Evolutionary conservation across 106 monocot genomes (phyloP).

Genomic region (Ottelia alismoides): DNA sequence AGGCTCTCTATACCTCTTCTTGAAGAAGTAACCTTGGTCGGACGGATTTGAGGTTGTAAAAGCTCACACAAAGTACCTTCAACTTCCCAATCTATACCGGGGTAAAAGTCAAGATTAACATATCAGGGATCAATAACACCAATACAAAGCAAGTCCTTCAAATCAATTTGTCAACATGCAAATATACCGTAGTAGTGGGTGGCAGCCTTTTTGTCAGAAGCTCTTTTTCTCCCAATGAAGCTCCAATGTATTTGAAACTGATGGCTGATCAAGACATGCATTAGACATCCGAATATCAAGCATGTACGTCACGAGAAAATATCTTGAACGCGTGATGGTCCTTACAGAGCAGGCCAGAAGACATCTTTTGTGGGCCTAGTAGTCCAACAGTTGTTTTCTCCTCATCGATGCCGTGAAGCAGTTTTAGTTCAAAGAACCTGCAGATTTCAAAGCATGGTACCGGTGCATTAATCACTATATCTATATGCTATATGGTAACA

Average conservation of each 20-base stretch:
- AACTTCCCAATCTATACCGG: slow-evolving; percentile 70
- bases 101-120: too few species aligned
- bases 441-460: too few species aligned
- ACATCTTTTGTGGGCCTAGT: slow-evolving; percentile 63
- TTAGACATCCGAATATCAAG: too few species aligned
- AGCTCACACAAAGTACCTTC: slow-evolving; percentile 83
- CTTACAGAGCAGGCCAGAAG: slow-evolving; percentile 68
- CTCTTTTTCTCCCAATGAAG: slow-evolving; percentile 81
- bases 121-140: too few species aligned
- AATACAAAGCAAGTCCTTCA: too few species aligned
- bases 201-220: slow-evolving; percentile 73
- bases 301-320: too few species aligned
- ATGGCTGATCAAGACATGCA: slow-evolving; percentile 42
- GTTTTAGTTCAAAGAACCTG: slow-evolving; percentile 70
- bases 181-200: slow-evolving; percentile 68
- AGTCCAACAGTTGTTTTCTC: slow-evolving; percentile 44
- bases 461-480: too few species aligned
- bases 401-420: slow-evolving; percentile 68
- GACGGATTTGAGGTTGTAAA: slow-evolving; percentile 72
- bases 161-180: too few species aligned
- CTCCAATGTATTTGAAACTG: slow-evolving; percentile 83
- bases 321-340: too few species aligned
- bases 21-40: slow-evolving; percentile 60
- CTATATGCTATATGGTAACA: too few species aligned
- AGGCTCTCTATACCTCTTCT: slow-evolving; percentile 99